These are phyloP conservation scores for Solanum hybrid DNA, from an alignment of 305 asterid species.

Conservation along the genomic window DNA sequence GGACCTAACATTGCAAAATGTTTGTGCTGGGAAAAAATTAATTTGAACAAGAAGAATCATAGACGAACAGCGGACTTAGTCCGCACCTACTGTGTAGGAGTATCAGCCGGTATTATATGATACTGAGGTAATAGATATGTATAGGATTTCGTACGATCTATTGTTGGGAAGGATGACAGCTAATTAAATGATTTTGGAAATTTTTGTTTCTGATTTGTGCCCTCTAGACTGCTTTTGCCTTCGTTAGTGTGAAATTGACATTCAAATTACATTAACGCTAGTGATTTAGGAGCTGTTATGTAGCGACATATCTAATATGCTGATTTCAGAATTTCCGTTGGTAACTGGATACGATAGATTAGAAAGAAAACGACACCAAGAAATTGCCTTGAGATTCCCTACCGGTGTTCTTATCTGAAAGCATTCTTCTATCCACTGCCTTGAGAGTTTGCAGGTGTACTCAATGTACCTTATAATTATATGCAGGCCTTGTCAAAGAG, in stretches of 20 bases:
- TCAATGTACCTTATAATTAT: neutral
- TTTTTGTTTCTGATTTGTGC: neutral
- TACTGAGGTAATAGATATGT: neutral
- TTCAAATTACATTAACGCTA: neutral
- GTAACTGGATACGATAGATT: neutral
- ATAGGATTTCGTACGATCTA: neutral
- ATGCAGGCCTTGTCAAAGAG: conserved; percentile 71
- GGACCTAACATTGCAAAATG: neutral
- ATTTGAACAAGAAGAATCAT: neutral
- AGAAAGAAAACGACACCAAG: neutral
- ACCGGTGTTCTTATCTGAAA: neutral
- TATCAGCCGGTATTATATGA: neutral
- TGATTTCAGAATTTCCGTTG: neutral
- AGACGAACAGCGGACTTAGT: neutral
- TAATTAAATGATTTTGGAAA: neutral
- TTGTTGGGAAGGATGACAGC: neutral
- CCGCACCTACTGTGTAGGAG: neutral
- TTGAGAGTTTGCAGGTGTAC: neutral
- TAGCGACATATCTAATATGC: neutral
- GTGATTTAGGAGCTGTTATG: neutral
- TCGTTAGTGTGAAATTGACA: neutral
- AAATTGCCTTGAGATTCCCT: neutral
- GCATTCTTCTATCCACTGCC: neutral
- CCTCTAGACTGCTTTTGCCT: neutral
- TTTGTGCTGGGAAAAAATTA: neutral